Base-by-base conservation (phyloP, 2,329 filamentous ascomycete genomes). In the Fusarium tanahbumbuense region DNA sequence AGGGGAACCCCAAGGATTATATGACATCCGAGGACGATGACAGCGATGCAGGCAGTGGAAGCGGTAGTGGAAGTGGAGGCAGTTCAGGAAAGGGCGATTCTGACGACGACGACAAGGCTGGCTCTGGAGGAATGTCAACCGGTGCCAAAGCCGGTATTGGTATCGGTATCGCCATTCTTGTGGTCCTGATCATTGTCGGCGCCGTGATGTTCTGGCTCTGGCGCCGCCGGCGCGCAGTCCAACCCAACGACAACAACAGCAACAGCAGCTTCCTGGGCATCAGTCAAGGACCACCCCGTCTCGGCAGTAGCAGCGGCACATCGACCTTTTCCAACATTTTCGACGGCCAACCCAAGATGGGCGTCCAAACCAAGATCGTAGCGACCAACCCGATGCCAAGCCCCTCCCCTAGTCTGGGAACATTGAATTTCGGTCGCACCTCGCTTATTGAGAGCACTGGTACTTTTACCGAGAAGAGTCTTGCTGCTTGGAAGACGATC, bases 341-440 rank as follows among this genome's bases (percentile, higher is more conserved):
- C 15, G 72, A 72, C 42, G 71, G 73, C 7, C 64, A 66, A 18
- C 61, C 52, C 55, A 32, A 56, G 54, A 56, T 76, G 34, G 73
- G 73, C 9, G 73, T 76, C 8, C 72, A 71, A n/a, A 75, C 73
- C 15, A 73, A 73, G 64, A 75, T 75, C 49, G 73, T 71, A 22
- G 71, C 73, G 45, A 73, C 47, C 45, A 75, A 68, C 55, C 72
- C 70, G 42, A 73, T 64, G 45, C 72, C 70, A 6, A 72, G 60
- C n/a, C 72, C 73, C 0, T 68, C 70, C 25, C 73, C 73, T 4
- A 76, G 71, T 23, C 22, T 74, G 8, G 73, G 73, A 6, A 72
- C 68, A 25, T 53, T 75, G 57, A 75, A 75, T 70, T 73, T 75
- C 41, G 70, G 66, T 6, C 72, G 73, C 25, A 74, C 68, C 34